phyloP scores from a whole-genome alignment of 2,329 filamentous ascomycete species.

The Nothophaeocryptopus gaeumannii region DNA sequence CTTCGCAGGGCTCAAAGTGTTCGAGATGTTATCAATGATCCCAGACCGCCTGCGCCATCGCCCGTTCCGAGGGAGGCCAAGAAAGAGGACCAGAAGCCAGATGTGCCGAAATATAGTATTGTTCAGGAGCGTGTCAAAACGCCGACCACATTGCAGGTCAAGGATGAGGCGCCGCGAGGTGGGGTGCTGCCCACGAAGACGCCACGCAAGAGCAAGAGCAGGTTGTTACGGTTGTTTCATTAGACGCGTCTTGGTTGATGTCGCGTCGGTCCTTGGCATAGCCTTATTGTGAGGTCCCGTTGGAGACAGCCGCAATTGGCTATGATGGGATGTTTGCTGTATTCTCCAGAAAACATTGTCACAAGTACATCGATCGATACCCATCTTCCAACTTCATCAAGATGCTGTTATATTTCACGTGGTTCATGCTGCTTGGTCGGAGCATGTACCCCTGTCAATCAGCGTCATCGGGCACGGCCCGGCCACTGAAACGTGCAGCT shows the following conservation, averaged over 20 bases:
- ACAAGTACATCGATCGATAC: too few species aligned
- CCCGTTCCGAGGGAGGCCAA: conserved; percentile 4
- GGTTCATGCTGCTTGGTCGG: too few species aligned
- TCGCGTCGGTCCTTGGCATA: too few species aligned
- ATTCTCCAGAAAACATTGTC: too few species aligned
- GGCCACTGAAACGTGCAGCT: too few species aligned
- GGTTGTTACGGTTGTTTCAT: conserved; percentile 28
- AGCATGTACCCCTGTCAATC: too few species aligned
- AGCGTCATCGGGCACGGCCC: too few species aligned
- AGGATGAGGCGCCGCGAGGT: conserved; percentile 7
- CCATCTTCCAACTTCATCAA: too few species aligned
- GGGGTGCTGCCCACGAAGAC: conserved; percentile 15
- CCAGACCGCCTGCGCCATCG: neutral
- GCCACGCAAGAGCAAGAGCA: conserved; percentile 28
- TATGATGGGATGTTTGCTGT: too few species aligned
- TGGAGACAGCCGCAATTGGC: too few species aligned
- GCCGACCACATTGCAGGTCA: conserved; percentile 17
- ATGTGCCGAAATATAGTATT: conserved; percentile 23
- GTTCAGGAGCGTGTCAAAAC: conserved; percentile 21
- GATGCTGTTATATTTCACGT: too few species aligned
- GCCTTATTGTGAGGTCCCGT: too few species aligned
- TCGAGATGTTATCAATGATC: conserved; percentile 17
- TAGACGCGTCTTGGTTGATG: conserved; percentile 2
- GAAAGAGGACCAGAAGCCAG: conserved; percentile 3
- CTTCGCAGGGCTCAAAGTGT: conserved; percentile 34